These are phyloP conservation scores for Penicillium diatomitis DNA, from an alignment of 495 filamentous ascomycete genomes.

Conservation along the genomic window DNA sequence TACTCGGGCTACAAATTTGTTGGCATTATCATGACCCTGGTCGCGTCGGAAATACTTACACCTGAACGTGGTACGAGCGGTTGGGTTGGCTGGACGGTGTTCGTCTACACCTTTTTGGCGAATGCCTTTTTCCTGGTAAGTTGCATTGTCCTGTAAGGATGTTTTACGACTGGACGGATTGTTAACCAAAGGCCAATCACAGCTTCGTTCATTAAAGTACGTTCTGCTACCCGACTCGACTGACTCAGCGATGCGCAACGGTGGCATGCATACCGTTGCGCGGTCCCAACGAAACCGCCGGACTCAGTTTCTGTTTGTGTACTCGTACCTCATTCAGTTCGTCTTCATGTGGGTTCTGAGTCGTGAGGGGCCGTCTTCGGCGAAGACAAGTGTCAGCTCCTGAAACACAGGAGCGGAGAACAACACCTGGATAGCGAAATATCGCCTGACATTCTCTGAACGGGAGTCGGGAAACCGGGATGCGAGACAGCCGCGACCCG, in stretches of 20 bases:
- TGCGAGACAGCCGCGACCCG: too few relatives aligned
- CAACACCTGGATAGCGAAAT: too few relatives aligned
- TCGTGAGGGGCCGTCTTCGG: constrained; percentile 35
- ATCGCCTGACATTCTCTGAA: too few relatives aligned
- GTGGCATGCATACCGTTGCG: constrained; percentile 66
- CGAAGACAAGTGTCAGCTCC: constrained; percentile 18
- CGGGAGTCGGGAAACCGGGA: too few relatives aligned
- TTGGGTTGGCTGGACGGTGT: constrained; percentile 82
- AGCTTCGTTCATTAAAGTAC: constrained; percentile 93
- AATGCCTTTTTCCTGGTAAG: constrained; percentile 94
- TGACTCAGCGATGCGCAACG: constrained; percentile 50
- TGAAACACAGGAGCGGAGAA: constrained; percentile 6
- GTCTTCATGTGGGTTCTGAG: constrained; percentile 91
- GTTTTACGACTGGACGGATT: too few relatives aligned
- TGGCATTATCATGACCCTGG: constrained; percentile 79
- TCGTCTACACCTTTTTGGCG: constrained; percentile 80
- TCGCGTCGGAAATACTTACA: constrained; percentile 66
- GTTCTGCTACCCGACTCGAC: constrained; percentile 84
- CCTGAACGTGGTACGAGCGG: constrained; percentile 70
- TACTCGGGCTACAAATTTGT: constrained; percentile 99
- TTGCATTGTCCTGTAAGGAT: not conserved
- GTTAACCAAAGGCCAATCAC: constrained; percentile 14
- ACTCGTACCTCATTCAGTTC: constrained; percentile 88
- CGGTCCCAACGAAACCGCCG: constrained; percentile 78
- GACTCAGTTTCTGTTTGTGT: constrained; percentile 92